Conservation (phyloP, 192 early-diverging fungal species). For the Chytriomyces confervae region DNA sequence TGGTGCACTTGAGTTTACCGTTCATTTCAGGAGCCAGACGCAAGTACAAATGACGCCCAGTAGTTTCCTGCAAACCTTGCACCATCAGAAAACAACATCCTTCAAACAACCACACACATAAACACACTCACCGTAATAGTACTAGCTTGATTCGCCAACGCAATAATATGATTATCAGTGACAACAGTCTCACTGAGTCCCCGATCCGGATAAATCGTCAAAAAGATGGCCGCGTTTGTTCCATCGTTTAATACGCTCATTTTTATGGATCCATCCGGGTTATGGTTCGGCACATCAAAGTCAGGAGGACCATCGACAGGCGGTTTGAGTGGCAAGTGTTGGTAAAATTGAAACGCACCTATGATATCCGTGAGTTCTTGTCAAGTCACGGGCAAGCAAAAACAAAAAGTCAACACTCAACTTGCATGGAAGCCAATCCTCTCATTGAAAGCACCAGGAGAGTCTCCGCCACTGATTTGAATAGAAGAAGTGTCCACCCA, state of each 20-base stretch:
- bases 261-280: constrained; percentile 13
- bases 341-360: constrained; percentile 23
- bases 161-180: not conserved
- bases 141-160: constrained; percentile 7
- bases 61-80: constrained; percentile 13
- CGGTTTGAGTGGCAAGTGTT: constrained; percentile 5
- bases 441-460: constrained; percentile 8
- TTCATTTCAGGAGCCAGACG: constrained; percentile 41
- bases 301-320: too few relatives aligned
- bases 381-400: not conserved
- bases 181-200: constrained; percentile 4
- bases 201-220: constrained; percentile 35
- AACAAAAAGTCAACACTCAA: not conserved
- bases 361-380: not conserved
- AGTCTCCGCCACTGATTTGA: constrained; percentile 15
- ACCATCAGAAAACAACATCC: too few relatives aligned
- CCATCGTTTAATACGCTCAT: constrained; percentile 27
- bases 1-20: too few relatives aligned
- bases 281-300: not conserved
- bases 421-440: constrained; percentile 30
- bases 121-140: constrained; percentile 13
- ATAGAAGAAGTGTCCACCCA: constrained; percentile 30
- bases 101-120: too few relatives aligned
- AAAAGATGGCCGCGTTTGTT: constrained; percentile 31
- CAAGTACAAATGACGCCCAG: constrained; percentile 28